Evolutionary conservation across 345 rosid species (phyloP), one percentile per base, ranked within the genome.

Genomic region (Rhodamnia rubescens): DNA sequence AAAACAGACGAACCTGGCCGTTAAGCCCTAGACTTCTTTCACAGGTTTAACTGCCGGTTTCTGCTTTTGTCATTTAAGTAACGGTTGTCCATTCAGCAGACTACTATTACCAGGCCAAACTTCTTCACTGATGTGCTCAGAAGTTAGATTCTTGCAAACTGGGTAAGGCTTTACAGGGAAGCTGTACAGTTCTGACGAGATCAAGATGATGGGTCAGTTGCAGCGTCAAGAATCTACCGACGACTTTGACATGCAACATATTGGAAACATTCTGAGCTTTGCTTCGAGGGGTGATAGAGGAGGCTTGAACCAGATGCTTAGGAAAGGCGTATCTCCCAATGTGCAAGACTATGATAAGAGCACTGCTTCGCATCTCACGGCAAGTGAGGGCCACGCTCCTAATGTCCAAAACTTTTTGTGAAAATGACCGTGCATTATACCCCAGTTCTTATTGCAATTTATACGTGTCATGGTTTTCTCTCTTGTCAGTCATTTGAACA

Each of bases 301-400:
- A 55, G 94, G 96, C 22, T 91, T 93, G 78, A 92, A 92, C 86
- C 93, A 90, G 91, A 92, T 93, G 94, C 84, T 93, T 64, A 88
- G 92, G 54, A 87, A 85, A 5, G 93, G 93, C 10, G 89, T 86
- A 57, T 91, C 93, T 36, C 95, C 94, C 2, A 90, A 92, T 53
- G 93, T 93, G 3, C 94, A 93, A 87, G 94, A 93, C 87, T 92
- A 92, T 81, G 94, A 92, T 85, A 88, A 85, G 88, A 83, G 93
- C 74, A 93, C 94, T 11, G 94, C 93, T n/a, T 59, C 92, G 85
- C 95, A 93, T 85, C 93, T 93, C 29, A 93, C 93, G 1, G 94
- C 94, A 2, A 92, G 94, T 22, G 94, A 92, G 61, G 95, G 92
- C 47, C 95, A 90, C 55, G 93, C 95, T 42, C 90, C 93, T 4